These are phyloP conservation scores for Neonectria neomacrospora DNA, from an alignment of 2,329 filamentous ascomycete species.

Conservation along the genomic window DNA sequence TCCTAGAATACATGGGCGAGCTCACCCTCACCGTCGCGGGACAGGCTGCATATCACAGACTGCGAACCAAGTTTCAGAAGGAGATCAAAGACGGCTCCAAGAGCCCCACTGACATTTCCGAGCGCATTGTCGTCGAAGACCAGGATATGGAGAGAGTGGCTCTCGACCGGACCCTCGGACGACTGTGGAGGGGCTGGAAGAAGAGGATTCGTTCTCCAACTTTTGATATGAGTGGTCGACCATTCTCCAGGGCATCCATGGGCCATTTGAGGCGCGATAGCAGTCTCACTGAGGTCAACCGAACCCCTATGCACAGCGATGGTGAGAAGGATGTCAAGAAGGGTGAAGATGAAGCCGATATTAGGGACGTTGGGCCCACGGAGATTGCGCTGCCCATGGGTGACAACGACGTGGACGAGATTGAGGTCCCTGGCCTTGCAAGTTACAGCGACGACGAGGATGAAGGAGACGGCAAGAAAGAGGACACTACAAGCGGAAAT, in stretches of 20 bases:
- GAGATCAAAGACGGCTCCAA: conserved; percentile 64
- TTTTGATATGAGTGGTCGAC: conserved; percentile 58
- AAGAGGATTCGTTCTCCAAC: conserved; percentile 76
- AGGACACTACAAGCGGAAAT: conserved; percentile 34
- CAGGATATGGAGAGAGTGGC: conserved; percentile 93
- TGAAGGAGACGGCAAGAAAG: conserved; percentile 54
- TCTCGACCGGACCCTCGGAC: conserved; percentile 85
- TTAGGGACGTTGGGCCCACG: conserved; percentile 49
- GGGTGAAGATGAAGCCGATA: conserved; percentile 26
- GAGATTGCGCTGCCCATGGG: conserved; percentile 74
- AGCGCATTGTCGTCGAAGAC: conserved; percentile 86
- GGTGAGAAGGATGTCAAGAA: conserved; percentile 33
- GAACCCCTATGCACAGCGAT: conserved; percentile 47
- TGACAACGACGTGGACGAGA: conserved; percentile 79
- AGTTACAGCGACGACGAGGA: conserved; percentile 71
- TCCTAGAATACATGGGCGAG: conserved; percentile 94
- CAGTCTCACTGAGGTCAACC: conserved; percentile 48
- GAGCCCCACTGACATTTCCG: conserved; percentile 61
- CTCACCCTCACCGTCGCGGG: conserved; percentile 88
- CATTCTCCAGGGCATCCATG: conserved; percentile 61
- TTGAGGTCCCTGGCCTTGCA: conserved; percentile 79
- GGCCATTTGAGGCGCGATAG: conserved; percentile 49
- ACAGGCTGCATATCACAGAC: conserved; percentile 80
- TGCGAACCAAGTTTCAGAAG: conserved; percentile 68
- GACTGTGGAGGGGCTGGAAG: conserved; percentile 95